Evolutionary conservation across 768 basidiomycete genomes (phyloP).

Genomic region (Boletus pseudo-olivaceus): DNA sequence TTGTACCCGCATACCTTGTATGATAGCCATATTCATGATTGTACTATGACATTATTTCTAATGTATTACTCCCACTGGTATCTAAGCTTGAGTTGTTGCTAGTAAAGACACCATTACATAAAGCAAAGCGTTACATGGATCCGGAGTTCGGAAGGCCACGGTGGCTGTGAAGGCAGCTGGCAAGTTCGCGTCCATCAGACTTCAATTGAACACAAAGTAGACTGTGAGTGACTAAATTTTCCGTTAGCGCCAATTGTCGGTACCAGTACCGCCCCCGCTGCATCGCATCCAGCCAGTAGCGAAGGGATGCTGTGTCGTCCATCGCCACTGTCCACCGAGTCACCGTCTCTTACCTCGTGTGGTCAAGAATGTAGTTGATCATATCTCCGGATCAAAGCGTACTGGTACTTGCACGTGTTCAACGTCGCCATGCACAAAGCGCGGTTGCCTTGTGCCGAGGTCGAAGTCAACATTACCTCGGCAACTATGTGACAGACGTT

Average conservation of each 20-base stretch:
- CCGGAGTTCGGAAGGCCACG: neutral
- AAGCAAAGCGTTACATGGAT: neutral
- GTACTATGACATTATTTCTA: slow-evolving; percentile 4
- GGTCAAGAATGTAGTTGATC: slow-evolving; percentile 12
- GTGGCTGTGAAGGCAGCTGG: neutral
- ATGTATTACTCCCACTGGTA: neutral
- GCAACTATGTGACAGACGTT: slow-evolving; percentile 1
- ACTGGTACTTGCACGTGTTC: slow-evolving; percentile 16
- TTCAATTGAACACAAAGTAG: neutral
- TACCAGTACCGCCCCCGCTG: neutral
- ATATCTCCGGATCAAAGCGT: slow-evolving; percentile 16
- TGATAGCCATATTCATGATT: slow-evolving; percentile 6
- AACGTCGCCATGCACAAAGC: slow-evolving; percentile 1
- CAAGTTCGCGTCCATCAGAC: neutral
- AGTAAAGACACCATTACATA: too few relatives aligned
- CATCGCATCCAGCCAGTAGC: neutral
- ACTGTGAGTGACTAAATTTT: neutral
- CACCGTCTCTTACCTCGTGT: slow-evolving; percentile 10
- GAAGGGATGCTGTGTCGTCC: neutral
- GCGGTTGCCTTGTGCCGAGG: slow-evolving; percentile 13
- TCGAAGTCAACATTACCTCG: slow-evolving; percentile 13
- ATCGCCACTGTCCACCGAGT: neutral
- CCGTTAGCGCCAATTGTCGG: neutral
- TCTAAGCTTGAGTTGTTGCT: neutral
- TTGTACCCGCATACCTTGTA: slow-evolving; percentile 20